Evolutionary conservation across 2,329 filamentous ascomycete species (phyloP), one percentile per base, ranked within the genome.

Genomic region (Clonostachys rosea): DNA sequence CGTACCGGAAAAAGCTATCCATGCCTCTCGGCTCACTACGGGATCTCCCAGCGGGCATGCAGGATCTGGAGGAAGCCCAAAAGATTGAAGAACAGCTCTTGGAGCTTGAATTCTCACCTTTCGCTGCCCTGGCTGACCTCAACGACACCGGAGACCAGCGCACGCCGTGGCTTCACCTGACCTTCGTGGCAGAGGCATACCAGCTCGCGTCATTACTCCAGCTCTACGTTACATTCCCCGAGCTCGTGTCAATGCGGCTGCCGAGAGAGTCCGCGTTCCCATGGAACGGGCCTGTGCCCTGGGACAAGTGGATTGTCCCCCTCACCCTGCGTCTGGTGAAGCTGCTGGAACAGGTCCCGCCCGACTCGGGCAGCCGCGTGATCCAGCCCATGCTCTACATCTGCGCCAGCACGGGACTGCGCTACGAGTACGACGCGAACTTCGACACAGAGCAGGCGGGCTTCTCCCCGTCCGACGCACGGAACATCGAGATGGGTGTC

Each of bases 331-430:
- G 62, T 0, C 56, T 68, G 2, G 59, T 63, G 5, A 60, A 56
- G 11, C 57, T 66, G 1, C 54, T 68, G 18, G 62, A 65, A 37
- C 58, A 60, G 20, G 64, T 68, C 7, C 65, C 65, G 0, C 56
- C 62, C 0, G 59, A 57, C 9, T 68, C 65, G 1, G 63, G 65
- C 1, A 67, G 62, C 5, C 59, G 65, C 1, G 62, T 63, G 6
- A 65, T 68, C 14, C 65, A 68, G 42, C 65, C 65, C 2, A 41
- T 68, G n/a, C 52, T 68, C 4, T 68, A 67, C 47, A 63, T 68
- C 4, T 65, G 63, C 1, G 65, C 65, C 3, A 64, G 63, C 37
- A 64, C 64, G 1, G 65, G 65, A 0, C 56, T 68, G 0, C 56
- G 65, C 0, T 60, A 60, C 39, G 54, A 30, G 24, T 30, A 30